Base-by-base conservation (phyloP, 208 protist species). In the Acanthamoeba sp. region DNA sequence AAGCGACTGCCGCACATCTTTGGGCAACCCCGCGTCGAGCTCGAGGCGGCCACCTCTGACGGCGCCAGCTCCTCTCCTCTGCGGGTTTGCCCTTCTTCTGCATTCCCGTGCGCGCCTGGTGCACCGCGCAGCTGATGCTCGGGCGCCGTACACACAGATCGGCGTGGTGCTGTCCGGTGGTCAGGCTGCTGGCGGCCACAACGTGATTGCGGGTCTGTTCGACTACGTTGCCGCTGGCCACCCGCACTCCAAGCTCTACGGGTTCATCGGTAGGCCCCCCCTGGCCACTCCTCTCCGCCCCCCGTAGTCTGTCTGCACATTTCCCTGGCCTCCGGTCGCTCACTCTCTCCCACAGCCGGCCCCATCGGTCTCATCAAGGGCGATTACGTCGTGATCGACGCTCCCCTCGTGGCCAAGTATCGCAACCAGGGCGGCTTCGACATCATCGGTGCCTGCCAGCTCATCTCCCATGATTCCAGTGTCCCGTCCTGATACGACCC, bases 351-450 rank as follows among this genome's bases (percentile, higher is more conserved):
- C 82, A 12, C 55, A 62, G 90, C n/a, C 48, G 71, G 94, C 2
- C 94, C 90, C 12, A 48, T 34, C 36, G 95, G 91, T 20, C 29
- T 96, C 29, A 32, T 95, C n/a, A 62, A 84, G 18, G 76, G 93
- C 50, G 62, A 94, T 34, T 95, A 73, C 59, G 78, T 76, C 2
- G 38, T 89, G 18, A 55, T 98, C 32, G 88, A 55, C 50, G 62
- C 40, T 1, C 85, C 96, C 27, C 64, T 91, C 36, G 40, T 97
- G 34, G 94, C 73, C 27, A 24, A 55, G 34, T 97, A 96, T 55
- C 88, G 96, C 64, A 97, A 97, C 78, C 82, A 84, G 34, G 97
- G 97, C 52, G 97, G 97, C 32, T 97, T 97, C 91, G 64, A 97
- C 87, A 90, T 96, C 32, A 95, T 97, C 64, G 69, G 95, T 40